Conservation (phyloP, 176 grass and related monocot genomes). For the Zea luxurians region DNA sequence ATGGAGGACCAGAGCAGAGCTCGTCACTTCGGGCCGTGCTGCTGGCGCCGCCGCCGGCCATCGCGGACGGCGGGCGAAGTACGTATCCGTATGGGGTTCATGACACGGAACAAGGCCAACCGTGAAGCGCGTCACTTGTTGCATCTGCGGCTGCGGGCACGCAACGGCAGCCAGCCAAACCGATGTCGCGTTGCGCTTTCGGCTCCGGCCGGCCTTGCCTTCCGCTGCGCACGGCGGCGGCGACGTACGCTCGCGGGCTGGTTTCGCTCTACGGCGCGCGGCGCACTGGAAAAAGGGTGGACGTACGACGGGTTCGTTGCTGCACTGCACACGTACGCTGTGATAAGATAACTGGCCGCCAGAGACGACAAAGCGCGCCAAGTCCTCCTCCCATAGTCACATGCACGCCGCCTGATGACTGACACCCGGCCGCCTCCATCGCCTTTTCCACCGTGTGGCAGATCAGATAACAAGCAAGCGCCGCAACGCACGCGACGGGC, state of each 20-base stretch:
- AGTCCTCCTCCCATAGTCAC: too few relatives aligned
- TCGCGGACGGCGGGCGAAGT: too few relatives aligned
- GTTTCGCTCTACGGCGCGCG: too few relatives aligned
- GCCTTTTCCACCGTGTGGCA: neutral
- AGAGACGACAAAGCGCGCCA: too few relatives aligned
- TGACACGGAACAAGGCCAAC: neutral
- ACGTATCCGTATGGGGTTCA: too few relatives aligned
- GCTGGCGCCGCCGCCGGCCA: too few relatives aligned
- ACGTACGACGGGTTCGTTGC: neutral
- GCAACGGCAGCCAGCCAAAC: conserved; percentile 18
- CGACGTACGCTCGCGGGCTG: neutral
- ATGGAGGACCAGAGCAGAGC: neutral
- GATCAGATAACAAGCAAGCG: conserved; percentile 14
- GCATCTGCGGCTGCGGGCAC: neutral
- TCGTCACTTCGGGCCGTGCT: too few relatives aligned
- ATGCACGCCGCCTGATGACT: neutral
- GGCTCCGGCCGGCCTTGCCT: neutral
- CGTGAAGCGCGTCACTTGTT: neutral
- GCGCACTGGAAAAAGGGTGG: neutral
- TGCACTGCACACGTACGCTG: too few relatives aligned
- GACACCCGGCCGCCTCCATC: neutral
- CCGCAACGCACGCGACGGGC: neutral
- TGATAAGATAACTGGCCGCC: too few relatives aligned
- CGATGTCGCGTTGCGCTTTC: neutral
- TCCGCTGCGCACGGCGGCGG: neutral